phyloP scores from a whole-genome alignment of 2,329 filamentous ascomycete species.

The Exophiala xenobiotica region DNA sequence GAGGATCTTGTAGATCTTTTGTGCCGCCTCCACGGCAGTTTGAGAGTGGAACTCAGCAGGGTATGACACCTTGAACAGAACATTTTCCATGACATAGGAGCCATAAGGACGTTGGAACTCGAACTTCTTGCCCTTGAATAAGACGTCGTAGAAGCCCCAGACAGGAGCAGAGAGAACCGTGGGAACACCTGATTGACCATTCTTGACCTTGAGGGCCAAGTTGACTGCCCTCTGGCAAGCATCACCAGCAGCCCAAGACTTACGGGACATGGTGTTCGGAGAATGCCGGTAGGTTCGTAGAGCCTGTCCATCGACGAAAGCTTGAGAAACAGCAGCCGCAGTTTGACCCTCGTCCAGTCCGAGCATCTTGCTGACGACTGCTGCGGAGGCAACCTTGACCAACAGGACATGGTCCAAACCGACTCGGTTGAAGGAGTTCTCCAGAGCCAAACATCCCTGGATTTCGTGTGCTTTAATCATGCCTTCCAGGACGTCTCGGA shows the following conservation, averaged over 20 bases:
- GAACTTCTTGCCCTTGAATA: constrained; percentile 95
- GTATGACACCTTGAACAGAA: constrained; percentile 99
- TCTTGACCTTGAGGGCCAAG: constrained; percentile 83
- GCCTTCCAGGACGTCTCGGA: constrained; percentile 87
- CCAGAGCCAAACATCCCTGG: constrained; percentile 90
- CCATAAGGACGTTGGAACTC: constrained; percentile 94
- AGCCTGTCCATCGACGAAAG: constrained; percentile 94
- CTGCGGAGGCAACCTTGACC: constrained; percentile 94
- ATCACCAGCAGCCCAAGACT: constrained; percentile 98
- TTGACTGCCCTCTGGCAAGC: constrained; percentile 95
- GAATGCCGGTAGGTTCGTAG: constrained; percentile 96
- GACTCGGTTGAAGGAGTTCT: constrained; percentile 99
- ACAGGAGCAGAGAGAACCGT: constrained; percentile 88
- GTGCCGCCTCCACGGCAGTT: constrained; percentile 91
- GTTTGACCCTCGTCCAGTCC: constrained; percentile 87
- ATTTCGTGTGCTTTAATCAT: constrained; percentile 99
- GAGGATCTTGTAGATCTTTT: constrained; percentile 82
- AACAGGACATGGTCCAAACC: constrained; percentile 96
- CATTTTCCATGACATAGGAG: constrained; percentile 99
- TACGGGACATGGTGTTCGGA: constrained; percentile 99
- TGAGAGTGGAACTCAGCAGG: constrained; percentile 76
- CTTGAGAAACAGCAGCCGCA: constrained; percentile 91
- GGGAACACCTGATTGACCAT: constrained; percentile 85
- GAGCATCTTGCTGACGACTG: constrained; percentile 93
- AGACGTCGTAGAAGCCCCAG: constrained; percentile 98